Evolutionary conservation across 345 rosid species (phyloP).

Genomic region (Ricinus communis): DNA sequence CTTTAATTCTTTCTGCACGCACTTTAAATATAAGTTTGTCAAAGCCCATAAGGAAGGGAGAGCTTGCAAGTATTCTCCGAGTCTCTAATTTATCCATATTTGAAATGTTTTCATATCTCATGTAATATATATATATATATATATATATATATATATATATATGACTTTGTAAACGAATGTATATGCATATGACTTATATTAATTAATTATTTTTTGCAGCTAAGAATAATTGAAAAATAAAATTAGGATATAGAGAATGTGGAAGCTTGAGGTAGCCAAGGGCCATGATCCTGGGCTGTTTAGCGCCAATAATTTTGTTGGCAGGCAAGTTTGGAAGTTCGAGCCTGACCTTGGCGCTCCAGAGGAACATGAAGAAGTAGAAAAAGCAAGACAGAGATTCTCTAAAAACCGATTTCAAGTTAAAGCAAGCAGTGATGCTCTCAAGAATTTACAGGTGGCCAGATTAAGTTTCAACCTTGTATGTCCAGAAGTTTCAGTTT

Average conservation of each 20-base stretch:
- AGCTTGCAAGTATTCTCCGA: too few species aligned
- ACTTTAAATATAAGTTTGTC: too few species aligned
- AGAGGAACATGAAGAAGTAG: background rate
- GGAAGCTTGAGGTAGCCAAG: background rate
- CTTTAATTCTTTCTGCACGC: too few species aligned
- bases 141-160: too few species aligned
- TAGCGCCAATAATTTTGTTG: conserved; percentile 12
- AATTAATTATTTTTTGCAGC: too few species aligned
- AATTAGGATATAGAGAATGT: background rate
- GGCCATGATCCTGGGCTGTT: background rate
- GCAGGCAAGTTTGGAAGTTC: conserved; percentile 12
- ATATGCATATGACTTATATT: too few species aligned
- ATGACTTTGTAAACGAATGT: too few species aligned
- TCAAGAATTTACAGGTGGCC: conserved; percentile 16
- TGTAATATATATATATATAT: too few species aligned
- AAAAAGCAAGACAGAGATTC: conserved; percentile 5
- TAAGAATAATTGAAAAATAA: too few species aligned
- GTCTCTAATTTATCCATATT: too few species aligned
- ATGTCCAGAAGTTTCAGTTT: background rate
- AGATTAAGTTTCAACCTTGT: background rate
- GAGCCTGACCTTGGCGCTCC: background rate
- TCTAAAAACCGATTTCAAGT: background rate
- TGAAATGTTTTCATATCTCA: too few species aligned
- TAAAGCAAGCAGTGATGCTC: conserved; percentile 17
- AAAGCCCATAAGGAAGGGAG: too few species aligned